A percentile compares a stretch with the other conserved stretches of the same genome.
Evolutionary conservation across 352 stramenopile species (phyloP).

Genomic region (Phytophthora pistaciae): DNA sequence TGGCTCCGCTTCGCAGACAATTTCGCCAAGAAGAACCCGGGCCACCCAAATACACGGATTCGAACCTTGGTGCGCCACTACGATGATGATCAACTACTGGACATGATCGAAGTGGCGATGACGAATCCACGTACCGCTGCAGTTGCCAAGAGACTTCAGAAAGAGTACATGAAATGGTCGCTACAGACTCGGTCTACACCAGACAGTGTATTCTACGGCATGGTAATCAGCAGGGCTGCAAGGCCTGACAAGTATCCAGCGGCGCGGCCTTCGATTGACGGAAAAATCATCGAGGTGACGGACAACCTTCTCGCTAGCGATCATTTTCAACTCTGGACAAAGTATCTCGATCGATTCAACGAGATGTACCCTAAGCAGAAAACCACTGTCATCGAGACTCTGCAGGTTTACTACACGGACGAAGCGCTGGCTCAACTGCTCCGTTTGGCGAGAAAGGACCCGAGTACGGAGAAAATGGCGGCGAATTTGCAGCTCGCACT

Average conservation of each 20-base stretch:
- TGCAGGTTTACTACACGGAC: background rate
- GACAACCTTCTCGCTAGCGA: background rate
- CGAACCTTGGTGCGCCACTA: too few species aligned
- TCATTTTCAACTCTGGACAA: background rate
- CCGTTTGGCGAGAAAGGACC: background rate
- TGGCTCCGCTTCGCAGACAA: too few species aligned
- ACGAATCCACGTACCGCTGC: background rate
- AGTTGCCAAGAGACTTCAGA: background rate
- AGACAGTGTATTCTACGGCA: background rate
- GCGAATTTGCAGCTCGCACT: slow-evolving; percentile 48
- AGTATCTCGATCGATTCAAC: background rate
- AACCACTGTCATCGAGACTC: slow-evolving; percentile 3
- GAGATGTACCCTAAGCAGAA: background rate
- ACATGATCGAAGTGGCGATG: background rate
- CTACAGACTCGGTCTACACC: background rate
- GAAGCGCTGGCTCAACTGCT: background rate
- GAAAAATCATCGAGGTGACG: background rate
- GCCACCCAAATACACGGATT: too few species aligned
- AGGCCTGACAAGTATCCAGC: background rate
- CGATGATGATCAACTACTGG: too few species aligned
- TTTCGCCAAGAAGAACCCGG: too few species aligned
- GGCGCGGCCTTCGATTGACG: too few species aligned
- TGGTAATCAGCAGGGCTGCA: background rate
- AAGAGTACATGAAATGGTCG: background rate
- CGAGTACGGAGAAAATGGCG: slow-evolving; percentile 1